Conservation (phyloP, 345 rosid species). For the Lumnitzera racemosa region DNA sequence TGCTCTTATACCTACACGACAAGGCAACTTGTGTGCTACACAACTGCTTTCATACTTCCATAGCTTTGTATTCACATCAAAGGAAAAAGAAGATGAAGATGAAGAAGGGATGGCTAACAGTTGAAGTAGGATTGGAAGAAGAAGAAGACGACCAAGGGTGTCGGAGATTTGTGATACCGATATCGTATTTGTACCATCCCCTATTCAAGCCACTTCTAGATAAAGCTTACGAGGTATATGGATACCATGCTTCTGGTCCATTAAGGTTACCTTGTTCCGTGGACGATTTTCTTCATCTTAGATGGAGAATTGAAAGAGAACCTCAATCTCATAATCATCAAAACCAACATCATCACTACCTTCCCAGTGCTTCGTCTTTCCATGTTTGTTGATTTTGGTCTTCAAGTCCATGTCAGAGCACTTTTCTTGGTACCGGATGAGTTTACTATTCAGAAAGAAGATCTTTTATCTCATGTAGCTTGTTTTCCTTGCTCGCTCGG, state of each 20-base stretch:
- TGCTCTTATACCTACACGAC: no score
- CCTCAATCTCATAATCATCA: not conserved
- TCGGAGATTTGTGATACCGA: constrained; percentile 20
- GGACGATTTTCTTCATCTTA: constrained; percentile 23
- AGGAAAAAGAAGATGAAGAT: constrained; percentile 14
- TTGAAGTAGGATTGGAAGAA: constrained; percentile 24
- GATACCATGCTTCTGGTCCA: constrained; percentile 21
- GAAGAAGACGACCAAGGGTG: constrained; percentile 9
- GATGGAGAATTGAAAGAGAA: constrained; percentile 21
- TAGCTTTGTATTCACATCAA: no score
- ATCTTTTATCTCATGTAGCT: no score
- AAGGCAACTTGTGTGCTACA: no score
- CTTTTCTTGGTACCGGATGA: no score
- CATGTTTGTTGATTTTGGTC: constrained; percentile 13
- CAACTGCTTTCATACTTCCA: no score
- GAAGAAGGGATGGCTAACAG: constrained; percentile 33
- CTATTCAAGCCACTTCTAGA: constrained; percentile 22
- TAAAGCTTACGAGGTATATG: constrained; percentile 24
- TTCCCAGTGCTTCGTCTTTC: constrained; percentile 13
- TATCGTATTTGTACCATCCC: constrained; percentile 27
- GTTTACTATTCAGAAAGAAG: no score
- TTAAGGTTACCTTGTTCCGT: constrained; percentile 23
- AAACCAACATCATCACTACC: constrained; percentile 4
- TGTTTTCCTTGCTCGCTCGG: no score
- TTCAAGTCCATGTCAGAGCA: no score